Conservation (phyloP, 2,329 filamentous ascomycete species). For the Cladosporium sp. region DNA sequence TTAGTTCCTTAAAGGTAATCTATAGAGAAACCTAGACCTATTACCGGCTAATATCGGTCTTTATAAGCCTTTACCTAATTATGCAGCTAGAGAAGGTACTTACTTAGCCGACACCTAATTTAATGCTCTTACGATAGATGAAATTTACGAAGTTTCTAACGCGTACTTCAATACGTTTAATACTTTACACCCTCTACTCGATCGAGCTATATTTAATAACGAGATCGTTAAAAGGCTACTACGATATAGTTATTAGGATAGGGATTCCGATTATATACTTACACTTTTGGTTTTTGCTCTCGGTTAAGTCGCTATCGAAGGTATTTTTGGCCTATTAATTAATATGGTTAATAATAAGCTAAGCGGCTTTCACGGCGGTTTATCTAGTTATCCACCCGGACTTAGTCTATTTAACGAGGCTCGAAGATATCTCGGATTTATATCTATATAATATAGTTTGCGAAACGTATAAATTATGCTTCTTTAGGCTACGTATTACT, state of each 20-base stretch:
- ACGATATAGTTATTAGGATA: slow-evolving; percentile 47
- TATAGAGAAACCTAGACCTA: too few species aligned
- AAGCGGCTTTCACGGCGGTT: slow-evolving; percentile 52
- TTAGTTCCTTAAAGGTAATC: too few species aligned
- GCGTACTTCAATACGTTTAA: slow-evolving; percentile 59
- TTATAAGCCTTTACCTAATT: too few species aligned
- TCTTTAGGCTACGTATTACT: slow-evolving; percentile 42
- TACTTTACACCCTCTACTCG: slow-evolving; percentile 54
- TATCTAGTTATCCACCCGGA: slow-evolving; percentile 50
- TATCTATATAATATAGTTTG: slow-evolving; percentile 51
- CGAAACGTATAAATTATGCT: slow-evolving; percentile 58
- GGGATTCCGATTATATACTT: slow-evolving; percentile 49
- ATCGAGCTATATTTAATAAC: slow-evolving; percentile 51
- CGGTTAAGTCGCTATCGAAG: slow-evolving; percentile 54
- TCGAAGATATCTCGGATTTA: slow-evolving; percentile 54
- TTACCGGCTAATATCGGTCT: too few species aligned
- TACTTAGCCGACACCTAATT: too few species aligned
- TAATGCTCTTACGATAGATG: too few species aligned
- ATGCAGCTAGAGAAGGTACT: too few species aligned
- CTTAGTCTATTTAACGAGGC: slow-evolving; percentile 60
- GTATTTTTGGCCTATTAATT: slow-evolving; percentile 45
- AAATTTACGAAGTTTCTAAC: slow-evolving; percentile 30
- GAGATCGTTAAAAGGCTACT: slow-evolving; percentile 34
- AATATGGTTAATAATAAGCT: slow-evolving; percentile 41
- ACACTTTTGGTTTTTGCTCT: slow-evolving; percentile 49